Percentiles rank a stretch among this genome's conserved stretches.
These are phyloP conservation scores for Chaetomiaceae sp. DNA, from an alignment of 2,329 filamentous ascomycete species.

Conservation along the genomic window DNA sequence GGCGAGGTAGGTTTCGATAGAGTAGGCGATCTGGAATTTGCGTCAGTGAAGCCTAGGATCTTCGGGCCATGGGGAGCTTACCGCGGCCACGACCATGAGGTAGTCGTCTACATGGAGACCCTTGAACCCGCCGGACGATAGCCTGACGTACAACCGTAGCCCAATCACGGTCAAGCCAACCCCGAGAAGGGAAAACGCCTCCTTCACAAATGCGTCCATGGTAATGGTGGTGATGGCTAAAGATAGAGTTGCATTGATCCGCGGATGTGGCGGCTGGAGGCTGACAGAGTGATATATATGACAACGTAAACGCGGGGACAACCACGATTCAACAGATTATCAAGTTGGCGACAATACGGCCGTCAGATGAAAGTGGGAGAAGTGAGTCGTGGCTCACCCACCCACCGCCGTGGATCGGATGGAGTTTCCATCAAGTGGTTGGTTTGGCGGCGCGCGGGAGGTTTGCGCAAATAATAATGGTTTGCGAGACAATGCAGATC, in stretches of 20 bases:
- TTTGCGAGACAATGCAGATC: too few relatives aligned
- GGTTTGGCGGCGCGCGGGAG: too few relatives aligned
- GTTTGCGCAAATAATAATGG: too few relatives aligned
- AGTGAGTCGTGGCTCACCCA: too few relatives aligned
- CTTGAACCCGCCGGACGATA: conserved; percentile 41
- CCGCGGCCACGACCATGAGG: conserved; percentile 38
- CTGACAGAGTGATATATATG: too few relatives aligned
- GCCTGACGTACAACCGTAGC: conserved; percentile 47
- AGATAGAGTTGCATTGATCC: neutral
- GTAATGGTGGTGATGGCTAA: neutral
- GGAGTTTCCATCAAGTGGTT: too few relatives aligned
- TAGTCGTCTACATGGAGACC: conserved; percentile 57
- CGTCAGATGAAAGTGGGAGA: too few relatives aligned
- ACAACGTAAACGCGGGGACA: too few relatives aligned
- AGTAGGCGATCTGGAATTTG: conserved; percentile 17
- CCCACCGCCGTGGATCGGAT: too few relatives aligned
- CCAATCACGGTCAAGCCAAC: conserved; percentile 47
- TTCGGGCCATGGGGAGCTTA: conserved; percentile 19
- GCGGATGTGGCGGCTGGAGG: too few relatives aligned
- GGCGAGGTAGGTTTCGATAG: conserved; percentile 30
- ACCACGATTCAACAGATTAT: too few relatives aligned
- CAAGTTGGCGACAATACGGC: too few relatives aligned
- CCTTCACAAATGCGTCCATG: conserved; percentile 21
- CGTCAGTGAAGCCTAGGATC: conserved; percentile 37
- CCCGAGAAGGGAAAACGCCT: conserved; percentile 47